Base-by-base conservation (phyloP, 2,329 filamentous ascomycete species). In the Thielaviopsis cerberus region DNA sequence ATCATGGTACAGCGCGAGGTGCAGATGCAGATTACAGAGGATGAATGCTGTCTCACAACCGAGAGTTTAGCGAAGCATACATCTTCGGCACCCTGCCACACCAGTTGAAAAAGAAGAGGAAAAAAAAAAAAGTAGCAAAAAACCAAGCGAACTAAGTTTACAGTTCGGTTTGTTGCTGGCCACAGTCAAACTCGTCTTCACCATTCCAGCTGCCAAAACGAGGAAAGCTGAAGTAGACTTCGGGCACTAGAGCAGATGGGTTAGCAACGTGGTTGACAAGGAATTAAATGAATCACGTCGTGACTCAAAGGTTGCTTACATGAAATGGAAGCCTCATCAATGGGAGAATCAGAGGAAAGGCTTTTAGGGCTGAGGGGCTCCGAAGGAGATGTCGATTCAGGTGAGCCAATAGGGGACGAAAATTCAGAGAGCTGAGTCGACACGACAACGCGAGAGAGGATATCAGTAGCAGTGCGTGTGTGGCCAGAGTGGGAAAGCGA, bases 201-300 rank as follows among this genome's bases (percentile, higher is more conserved):
- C 71, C 72, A 50, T 78, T 77, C 73, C 82, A 86, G 61, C 80
- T 76, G 65, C 87, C 83, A 68, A 86, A 86, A 67, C 78, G 83
- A 17, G 83, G 83, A 66, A 87, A 87, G 72, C 83, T 86, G 66
- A 85, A 82, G 69, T 87, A 87, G 62, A 53, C 59, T 51, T 58
- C 52, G 6, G 59, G 56, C n/a, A 61, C 59, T 52, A 15, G 24
- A 30, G 45, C 34, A 15, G 22, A 10, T 23, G 48, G 23, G 53
- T 50, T 58, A 51, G 53, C 24, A 52, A 55, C 52, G 41, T 25
- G 37, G 45, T 26, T 55, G 52, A 59, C 37, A 26, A 59, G 45
- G 22, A 17, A 22, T 22, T 48, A 22, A 48, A 20, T 48, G 20
- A 45, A 37, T 23, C 17, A 55, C 54, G 25, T 24, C 52, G 8